Percentiles rank a stretch among this genome's conserved stretches.
These are phyloP conservation scores for Clonostachys sp. DNA, from an alignment of 2,329 filamentous ascomycete species.

Conservation along the genomic window DNA sequence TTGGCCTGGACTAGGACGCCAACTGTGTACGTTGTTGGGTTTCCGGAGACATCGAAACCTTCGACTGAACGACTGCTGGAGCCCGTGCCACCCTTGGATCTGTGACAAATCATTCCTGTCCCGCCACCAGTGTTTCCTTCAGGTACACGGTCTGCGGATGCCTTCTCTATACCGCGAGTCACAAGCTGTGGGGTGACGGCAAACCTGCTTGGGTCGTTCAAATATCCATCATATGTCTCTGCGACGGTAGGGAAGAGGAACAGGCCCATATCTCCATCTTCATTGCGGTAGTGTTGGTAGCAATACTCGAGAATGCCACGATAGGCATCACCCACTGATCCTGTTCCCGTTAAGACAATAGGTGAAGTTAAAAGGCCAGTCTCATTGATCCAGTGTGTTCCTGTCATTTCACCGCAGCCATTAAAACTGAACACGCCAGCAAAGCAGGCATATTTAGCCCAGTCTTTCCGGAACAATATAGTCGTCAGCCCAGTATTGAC, in stretches of 20 bases:
- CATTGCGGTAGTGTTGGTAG: slow-evolving; percentile 35
- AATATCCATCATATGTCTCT: slow-evolving; percentile 59
- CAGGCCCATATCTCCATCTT: slow-evolving; percentile 40
- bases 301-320: slow-evolving; percentile 54
- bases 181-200: slow-evolving; percentile 49
- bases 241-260: slow-evolving; percentile 54
- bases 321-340: slow-evolving; percentile 52
- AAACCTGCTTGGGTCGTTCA: slow-evolving; percentile 54
- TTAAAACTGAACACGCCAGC: slow-evolving; percentile 58
- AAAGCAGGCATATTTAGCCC: slow-evolving; percentile 38
- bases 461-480: slow-evolving; percentile 38
- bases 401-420: slow-evolving; percentile 59
- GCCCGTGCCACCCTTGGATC: slow-evolving; percentile 64
- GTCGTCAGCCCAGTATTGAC: slow-evolving; percentile 46
- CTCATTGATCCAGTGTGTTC: slow-evolving; percentile 57
- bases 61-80: slow-evolving; percentile 53
- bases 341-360: slow-evolving; percentile 55
- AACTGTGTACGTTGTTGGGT: slow-evolving; percentile 45
- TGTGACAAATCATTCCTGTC: slow-evolving; percentile 64
- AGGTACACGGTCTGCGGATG: slow-evolving; percentile 41
- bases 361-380: slow-evolving; percentile 55
- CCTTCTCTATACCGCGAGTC: slow-evolving; percentile 45
- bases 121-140: slow-evolving; percentile 64
- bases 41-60: slow-evolving; percentile 26
- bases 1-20: slow-evolving; percentile 62